Evolutionary conservation across 192 early-diverging fungal species (phyloP).

Genomic region (Paraglomus occultum): DNA sequence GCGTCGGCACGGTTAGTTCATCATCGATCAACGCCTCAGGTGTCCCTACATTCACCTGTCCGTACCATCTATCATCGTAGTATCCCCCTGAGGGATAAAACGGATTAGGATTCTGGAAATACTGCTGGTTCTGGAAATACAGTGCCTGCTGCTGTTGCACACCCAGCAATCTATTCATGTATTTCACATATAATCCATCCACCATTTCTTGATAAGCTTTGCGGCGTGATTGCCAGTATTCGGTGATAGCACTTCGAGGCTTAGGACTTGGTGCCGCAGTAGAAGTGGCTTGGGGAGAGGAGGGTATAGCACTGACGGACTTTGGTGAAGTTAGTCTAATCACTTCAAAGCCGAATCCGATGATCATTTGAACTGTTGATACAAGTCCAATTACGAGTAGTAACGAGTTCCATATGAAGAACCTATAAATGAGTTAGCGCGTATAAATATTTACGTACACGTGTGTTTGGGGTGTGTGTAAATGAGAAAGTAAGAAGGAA

Average conservation of each 20-base stretch:
- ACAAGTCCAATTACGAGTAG: slow-evolving; percentile 24
- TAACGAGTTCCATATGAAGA: slow-evolving; percentile 28
- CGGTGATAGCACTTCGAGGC: background rate
- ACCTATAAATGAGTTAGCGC: slow-evolving; percentile 2
- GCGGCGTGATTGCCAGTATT: slow-evolving; percentile 7
- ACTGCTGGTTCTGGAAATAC: background rate
- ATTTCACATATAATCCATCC: slow-evolving; percentile 24
- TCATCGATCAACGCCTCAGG: no score
- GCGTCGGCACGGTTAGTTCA: no score
- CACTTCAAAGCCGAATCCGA: slow-evolving; percentile 23
- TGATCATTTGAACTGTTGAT: slow-evolving; percentile 20
- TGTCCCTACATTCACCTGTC: no score
- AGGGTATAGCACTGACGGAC: background rate
- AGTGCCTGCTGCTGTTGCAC: slow-evolving; percentile 27
- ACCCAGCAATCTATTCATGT: slow-evolving; percentile 18
- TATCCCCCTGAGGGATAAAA: no score
- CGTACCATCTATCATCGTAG: no score
- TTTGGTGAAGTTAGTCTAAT: background rate
- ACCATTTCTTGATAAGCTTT: slow-evolving; percentile 24
- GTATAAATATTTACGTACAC: no score
- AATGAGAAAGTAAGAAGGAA: no score
- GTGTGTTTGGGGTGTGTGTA: no score
- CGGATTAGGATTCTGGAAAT: no score
- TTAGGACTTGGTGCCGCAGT: background rate
- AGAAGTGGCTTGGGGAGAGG: background rate